phyloP scores from a whole-genome alignment of 306 rosid species.

The Lithocarpus polystachyus region DNA sequence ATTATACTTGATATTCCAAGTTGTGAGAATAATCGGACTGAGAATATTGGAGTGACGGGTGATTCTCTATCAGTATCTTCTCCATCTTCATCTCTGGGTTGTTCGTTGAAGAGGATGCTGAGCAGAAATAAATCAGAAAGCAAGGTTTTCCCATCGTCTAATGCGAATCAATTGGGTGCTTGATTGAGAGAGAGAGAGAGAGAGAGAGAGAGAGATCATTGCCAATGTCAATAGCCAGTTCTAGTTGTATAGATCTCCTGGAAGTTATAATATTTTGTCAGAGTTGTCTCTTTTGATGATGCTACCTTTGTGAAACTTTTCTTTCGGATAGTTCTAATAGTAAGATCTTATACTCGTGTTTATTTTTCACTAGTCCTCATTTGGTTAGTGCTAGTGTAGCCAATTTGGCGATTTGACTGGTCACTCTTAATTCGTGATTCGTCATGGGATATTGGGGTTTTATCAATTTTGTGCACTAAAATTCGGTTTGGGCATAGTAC shows the following conservation, averaged over 20 bases:
- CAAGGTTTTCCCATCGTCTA: constrained; percentile 50
- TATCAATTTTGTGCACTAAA: not conserved
- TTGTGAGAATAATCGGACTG: constrained; percentile 29
- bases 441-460: not conserved
- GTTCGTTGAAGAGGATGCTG: constrained; percentile 70
- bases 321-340: not conserved
- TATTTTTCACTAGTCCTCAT: too few species aligned
- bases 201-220: not conserved
- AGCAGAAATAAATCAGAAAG: constrained; percentile 33
- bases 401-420: not conserved
- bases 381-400: too few species aligned
- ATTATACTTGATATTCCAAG: constrained; percentile 35
- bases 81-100: constrained; percentile 47
- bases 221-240: not conserved
- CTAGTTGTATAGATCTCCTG: constrained; percentile 7
- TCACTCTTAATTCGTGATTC: not conserved
- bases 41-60: not conserved
- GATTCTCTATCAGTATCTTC: constrained; percentile 29
- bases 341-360: not conserved
- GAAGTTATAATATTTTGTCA: not conserved
- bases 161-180: constrained; percentile 25
- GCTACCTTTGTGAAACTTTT: not conserved
- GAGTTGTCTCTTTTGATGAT: not conserved
- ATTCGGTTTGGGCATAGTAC: not conserved
- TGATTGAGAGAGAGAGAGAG: constrained; percentile 1